Conservation (phyloP, 1,139 yeast genomes). For the Meyerozyma sp. region DNA sequence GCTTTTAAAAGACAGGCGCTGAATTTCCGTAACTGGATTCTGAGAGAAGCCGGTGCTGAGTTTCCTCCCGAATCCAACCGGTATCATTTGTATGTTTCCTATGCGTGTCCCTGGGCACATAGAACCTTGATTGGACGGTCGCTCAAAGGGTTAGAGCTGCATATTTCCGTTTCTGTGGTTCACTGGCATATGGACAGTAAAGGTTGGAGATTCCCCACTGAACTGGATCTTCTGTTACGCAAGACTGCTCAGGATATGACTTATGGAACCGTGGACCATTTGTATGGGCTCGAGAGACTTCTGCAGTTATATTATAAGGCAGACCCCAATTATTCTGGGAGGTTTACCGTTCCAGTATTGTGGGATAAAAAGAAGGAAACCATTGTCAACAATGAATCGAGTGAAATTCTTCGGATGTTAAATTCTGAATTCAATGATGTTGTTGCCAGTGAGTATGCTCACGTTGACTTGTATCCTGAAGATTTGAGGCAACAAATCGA, state of each 20-base stretch:
- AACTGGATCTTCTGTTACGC: constrained; percentile 19
- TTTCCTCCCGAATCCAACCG: constrained; percentile 73
- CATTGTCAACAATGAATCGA: constrained; percentile 85
- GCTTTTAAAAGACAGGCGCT: constrained; percentile 48
- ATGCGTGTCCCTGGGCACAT: constrained; percentile 97
- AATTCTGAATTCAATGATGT: constrained; percentile 60
- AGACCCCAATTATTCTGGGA: constrained; percentile 67
- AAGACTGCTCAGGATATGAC: constrained; percentile 30
- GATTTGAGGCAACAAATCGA: constrained; percentile 55
- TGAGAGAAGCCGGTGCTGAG: constrained; percentile 52
- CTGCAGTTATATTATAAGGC: constrained; percentile 72
- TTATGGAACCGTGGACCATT: constrained; percentile 62
- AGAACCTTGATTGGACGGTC: constrained; percentile 70
- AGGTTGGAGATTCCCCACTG: constrained; percentile 75
- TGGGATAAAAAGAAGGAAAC: constrained; percentile 84
- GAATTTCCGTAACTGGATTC: constrained; percentile 52
- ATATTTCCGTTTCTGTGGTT: constrained; percentile 68
- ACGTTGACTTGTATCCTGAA: constrained; percentile 62
- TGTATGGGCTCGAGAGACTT: constrained; percentile 55
- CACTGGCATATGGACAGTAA: constrained; percentile 82
- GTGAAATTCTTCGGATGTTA: constrained; percentile 82
- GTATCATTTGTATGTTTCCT: constrained; percentile 82
- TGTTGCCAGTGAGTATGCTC: constrained; percentile 39
- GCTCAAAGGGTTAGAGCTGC: constrained; percentile 69
- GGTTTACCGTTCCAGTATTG: constrained; percentile 88